Conservation (phyloP, 306 rosid species). For the Prunus armeniaca region DNA sequence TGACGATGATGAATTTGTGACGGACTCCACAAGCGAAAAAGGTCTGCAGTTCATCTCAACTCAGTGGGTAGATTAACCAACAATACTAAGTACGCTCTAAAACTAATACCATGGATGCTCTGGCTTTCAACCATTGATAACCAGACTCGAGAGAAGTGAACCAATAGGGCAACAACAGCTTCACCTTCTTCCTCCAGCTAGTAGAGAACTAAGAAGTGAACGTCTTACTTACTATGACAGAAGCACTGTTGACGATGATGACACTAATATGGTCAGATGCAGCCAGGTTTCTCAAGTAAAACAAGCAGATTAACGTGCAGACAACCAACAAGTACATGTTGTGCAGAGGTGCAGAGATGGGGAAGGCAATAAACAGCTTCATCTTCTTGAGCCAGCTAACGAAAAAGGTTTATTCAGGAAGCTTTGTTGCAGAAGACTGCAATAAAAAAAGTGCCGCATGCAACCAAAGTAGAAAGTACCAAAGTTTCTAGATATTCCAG, state of each 20-base stretch:
- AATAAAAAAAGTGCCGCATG: slow-evolving; percentile 29
- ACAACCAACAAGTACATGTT: slow-evolving; percentile 33
- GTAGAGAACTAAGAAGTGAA: slow-evolving; percentile 5
- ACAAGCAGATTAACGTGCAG: slow-evolving; percentile 12
- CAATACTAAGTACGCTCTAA: background rate
- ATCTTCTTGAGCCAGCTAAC: slow-evolving; percentile 44
- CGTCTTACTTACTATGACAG: slow-evolving; percentile 3
- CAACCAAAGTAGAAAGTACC: slow-evolving; percentile 51
- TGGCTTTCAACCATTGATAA: background rate
- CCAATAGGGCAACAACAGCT: slow-evolving; percentile 13
- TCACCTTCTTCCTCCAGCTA: slow-evolving; percentile 22
- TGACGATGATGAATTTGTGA: background rate
- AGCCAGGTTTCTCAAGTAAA: slow-evolving; percentile 18
- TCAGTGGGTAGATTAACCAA: background rate
- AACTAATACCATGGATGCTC: background rate
- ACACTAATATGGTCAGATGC: slow-evolving; percentile 10
- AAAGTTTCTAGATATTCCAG: slow-evolving; percentile 30
- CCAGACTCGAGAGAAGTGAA: background rate
- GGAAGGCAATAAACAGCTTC: slow-evolving; percentile 31
- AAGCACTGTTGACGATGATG: slow-evolving; percentile 18
- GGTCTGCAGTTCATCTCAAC: background rate
- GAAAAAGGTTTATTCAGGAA: slow-evolving; percentile 33
- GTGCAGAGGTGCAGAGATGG: slow-evolving; percentile 29
- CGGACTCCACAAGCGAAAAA: background rate
- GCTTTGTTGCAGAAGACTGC: slow-evolving; percentile 38